These are phyloP conservation scores for Yueomyces sinensis DNA, from an alignment of 805 yeast species.

Conservation along the genomic window DNA sequence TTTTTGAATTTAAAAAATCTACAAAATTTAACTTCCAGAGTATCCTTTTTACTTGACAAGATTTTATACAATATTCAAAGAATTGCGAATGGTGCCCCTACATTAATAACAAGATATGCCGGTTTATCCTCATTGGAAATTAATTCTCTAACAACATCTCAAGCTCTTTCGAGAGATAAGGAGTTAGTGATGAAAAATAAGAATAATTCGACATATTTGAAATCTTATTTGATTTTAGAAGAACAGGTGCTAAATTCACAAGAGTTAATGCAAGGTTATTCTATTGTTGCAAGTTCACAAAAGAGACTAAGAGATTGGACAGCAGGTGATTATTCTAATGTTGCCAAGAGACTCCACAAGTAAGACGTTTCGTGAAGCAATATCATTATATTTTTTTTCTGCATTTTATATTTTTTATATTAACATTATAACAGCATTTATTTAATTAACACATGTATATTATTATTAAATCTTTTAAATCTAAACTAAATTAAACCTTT, in stretches of 20 bases:
- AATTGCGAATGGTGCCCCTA: conserved; percentile 45
- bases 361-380: no score
- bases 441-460: no score
- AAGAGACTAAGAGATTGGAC: conserved; percentile 57
- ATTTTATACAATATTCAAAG: conserved; percentile 35
- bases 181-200: conserved; percentile 3
- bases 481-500: no score
- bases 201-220: conserved; percentile 9
- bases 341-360: conserved; percentile 31
- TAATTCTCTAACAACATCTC: conserved; percentile 3
- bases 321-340: conserved; percentile 31
- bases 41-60: conserved; percentile 28
- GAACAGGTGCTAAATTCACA: conserved; percentile 31
- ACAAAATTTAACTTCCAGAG: conserved; percentile 31
- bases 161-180: conserved; percentile 3
- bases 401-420: no score
- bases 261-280: conserved; percentile 14
- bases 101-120: conserved; percentile 47
- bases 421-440: no score
- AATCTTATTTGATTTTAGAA: conserved; percentile 24
- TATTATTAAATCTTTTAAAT: no score
- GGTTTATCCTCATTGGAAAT: conserved; percentile 29
- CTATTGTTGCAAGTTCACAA: conserved; percentile 25
- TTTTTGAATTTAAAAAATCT: conserved; percentile 39
- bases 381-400: no score